Evolutionary conservation across 2,329 filamentous ascomycete species (phyloP).

Genomic region (Xylariaceae sp.): DNA sequence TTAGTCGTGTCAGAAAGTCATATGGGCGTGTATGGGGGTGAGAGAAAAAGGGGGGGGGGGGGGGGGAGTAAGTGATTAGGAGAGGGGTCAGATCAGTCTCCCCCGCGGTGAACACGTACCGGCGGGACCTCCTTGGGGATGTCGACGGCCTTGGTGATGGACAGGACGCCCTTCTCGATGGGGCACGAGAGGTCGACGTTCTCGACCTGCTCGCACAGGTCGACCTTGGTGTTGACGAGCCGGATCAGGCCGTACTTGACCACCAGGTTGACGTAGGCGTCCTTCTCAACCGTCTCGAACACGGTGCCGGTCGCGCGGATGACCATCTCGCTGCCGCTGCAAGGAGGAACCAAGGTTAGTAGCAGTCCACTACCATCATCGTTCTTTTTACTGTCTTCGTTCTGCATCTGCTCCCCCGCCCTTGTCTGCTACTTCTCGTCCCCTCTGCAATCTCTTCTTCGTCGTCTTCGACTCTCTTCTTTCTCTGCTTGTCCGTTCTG

Average conservation of each 20-base stretch:
- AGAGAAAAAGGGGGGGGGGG: neutral
- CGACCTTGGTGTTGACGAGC: constrained; percentile 70
- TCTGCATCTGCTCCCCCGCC: too few relatives aligned
- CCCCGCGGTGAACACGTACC: constrained; percentile 51
- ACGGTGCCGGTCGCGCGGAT: constrained; percentile 77
- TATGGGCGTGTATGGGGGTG: neutral
- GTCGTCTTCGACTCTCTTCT: too few relatives aligned
- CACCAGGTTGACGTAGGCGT: constrained; percentile 71
- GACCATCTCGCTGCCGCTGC: constrained; percentile 66
- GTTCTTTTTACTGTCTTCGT: too few relatives aligned
- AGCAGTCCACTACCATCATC: constrained; percentile 6
- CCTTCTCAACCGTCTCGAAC: constrained; percentile 62
- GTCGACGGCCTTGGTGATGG: constrained; percentile 72
- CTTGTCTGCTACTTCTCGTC: neutral
- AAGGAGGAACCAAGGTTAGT: constrained; percentile 12
- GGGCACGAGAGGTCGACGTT: constrained; percentile 89
- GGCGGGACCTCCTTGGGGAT: constrained; percentile 83
- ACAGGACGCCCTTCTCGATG: constrained; percentile 68
- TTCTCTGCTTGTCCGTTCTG: too few relatives aligned
- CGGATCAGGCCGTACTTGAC: constrained; percentile 95
- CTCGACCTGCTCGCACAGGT: constrained; percentile 81
- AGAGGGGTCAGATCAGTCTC: too few relatives aligned
- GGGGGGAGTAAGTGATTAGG: too few relatives aligned
- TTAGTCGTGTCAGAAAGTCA: constrained; percentile 2
- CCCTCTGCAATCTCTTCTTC: too few relatives aligned